phyloP scores from a whole-genome alignment of 768 basidiomycete genomes.

The Tephrocybe sp. region DNA sequence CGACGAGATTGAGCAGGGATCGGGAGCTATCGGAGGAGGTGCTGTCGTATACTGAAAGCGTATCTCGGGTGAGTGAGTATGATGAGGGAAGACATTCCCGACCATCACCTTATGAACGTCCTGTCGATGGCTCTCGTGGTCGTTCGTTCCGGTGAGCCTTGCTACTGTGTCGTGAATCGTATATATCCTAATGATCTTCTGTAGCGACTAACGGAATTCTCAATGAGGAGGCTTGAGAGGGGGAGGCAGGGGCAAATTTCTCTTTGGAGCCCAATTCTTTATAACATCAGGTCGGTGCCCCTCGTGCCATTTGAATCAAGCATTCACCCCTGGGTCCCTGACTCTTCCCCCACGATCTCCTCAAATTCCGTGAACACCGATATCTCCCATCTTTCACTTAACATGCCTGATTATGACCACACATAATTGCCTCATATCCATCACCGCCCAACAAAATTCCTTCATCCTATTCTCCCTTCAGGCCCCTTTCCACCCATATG shows the following conservation, averaged over 20 bases:
- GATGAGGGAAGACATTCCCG: not conserved
- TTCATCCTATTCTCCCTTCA: not conserved
- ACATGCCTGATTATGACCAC: too few species aligned
- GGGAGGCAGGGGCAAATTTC: too few species aligned
- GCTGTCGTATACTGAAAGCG: constrained; percentile 20
- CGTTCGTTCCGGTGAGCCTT: not conserved
- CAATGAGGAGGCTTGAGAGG: too few species aligned
- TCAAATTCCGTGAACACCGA: not conserved
- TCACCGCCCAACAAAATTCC: too few species aligned
- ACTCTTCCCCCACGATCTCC: not conserved
- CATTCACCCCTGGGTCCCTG: not conserved
- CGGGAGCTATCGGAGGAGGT: constrained; percentile 45
- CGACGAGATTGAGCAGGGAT: constrained; percentile 44
- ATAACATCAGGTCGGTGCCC: too few species aligned
- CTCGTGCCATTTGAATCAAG: not conserved
- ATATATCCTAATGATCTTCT: not conserved
- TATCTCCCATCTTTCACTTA: too few species aligned
- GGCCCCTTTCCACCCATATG: not conserved
- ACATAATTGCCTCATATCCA: too few species aligned
- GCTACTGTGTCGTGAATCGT: not conserved
- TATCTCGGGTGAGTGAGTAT: too few species aligned
- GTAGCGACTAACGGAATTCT: not conserved
- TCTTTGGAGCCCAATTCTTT: too few species aligned
- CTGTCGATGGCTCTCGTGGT: not conserved
- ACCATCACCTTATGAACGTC: not conserved